Evolutionary conservation across 345 rosid species (phyloP), one percentile per base, ranked within the genome.

Genomic region (Salix dunnii): DNA sequence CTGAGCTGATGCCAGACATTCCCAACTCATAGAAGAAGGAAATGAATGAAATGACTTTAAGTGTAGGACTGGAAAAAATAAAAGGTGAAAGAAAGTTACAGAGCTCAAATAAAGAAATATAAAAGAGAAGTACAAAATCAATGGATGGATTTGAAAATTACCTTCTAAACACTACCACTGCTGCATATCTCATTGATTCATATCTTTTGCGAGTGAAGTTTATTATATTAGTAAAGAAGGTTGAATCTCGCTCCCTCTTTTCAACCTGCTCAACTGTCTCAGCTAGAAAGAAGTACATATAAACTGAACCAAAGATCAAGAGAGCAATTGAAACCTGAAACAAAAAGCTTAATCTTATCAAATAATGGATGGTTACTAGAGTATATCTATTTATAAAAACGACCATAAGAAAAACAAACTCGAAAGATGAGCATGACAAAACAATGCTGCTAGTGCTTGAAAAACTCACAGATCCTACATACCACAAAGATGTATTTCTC

Each of bases 11-110:
- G 53, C 91, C 89, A 0, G 91, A 82, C 91, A 83, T 88, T 78
- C 91, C 91, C 72, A 88, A 61, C 77, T 86, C 80, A 68, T 86
- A 88, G 80, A 88, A 88, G 78, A 88, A 88, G 63, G 84, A 85
- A 85, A 88, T 82, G 18, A 83, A 27, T 13, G 89, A 78, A 78
- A 88, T 85, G 72, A 85, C 87, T 43, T 84, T 71, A 0, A 88
- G 89, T 16, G 85, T 79, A 55, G 82, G 84, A 73, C 91, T 88
- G 91, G 53, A 82, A 79, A 76, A 65, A 13, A 5, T 11, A 20
- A 60, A 35, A 36, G 42, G 28, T 11, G 20, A 25, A 7, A 46
- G 46, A n/a, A 55, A 33, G 30, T 70, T 64, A 18, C 20, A 36
- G 7, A 53, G 14, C 31, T 61, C 42, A 71, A 12, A 30, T 30